Evolutionary conservation across 768 basidiomycete species (phyloP).

Genomic region (Leccinum uliginosum): DNA sequence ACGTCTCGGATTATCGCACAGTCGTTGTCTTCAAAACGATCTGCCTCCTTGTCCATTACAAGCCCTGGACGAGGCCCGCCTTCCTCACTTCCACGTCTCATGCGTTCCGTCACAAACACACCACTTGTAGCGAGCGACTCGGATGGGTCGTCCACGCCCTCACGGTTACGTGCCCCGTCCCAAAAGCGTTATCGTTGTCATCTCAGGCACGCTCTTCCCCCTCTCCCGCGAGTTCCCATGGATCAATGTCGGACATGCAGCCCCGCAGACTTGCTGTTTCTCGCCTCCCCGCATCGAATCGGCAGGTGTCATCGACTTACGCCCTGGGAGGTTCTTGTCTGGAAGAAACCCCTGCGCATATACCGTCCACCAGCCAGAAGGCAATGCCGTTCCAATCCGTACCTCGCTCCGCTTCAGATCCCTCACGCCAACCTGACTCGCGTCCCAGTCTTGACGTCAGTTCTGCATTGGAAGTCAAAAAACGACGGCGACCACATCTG

Average conservation of each 20-base stretch:
- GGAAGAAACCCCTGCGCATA: not conserved
- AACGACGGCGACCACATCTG: slow-evolving; percentile 28
- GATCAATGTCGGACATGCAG: slow-evolving; percentile 17
- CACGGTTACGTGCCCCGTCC: slow-evolving; percentile 11
- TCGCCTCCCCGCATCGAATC: slow-evolving; percentile 19
- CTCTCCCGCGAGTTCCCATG: slow-evolving; percentile 22
- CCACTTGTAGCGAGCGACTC: slow-evolving; percentile 9
- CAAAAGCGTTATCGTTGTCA: slow-evolving; percentile 25
- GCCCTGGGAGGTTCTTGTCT: slow-evolving; percentile 15
- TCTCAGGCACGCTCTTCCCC: slow-evolving; percentile 25
- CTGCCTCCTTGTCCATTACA: slow-evolving; percentile 20
- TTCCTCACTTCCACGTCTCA: slow-evolving; percentile 29
- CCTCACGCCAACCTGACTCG: slow-evolving; percentile 11
- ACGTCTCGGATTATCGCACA: slow-evolving; percentile 14
- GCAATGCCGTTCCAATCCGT: slow-evolving; percentile 15
- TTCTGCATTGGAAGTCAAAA: slow-evolving; percentile 24
- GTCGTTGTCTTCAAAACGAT: slow-evolving; percentile 25
- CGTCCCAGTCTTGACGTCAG: slow-evolving; percentile 22
- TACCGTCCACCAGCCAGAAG: slow-evolving; percentile 11
- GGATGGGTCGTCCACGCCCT: slow-evolving; percentile 10
- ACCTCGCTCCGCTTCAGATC: slow-evolving; percentile 25
- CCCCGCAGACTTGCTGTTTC: slow-evolving; percentile 9
- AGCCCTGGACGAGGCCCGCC: slow-evolving; percentile 9
- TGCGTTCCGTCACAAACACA: slow-evolving; percentile 25
- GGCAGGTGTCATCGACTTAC: slow-evolving; percentile 24